phyloP scores from a whole-genome alignment of 495 filamentous ascomycete genomes.

The Chaetomium fimeti region DNA sequence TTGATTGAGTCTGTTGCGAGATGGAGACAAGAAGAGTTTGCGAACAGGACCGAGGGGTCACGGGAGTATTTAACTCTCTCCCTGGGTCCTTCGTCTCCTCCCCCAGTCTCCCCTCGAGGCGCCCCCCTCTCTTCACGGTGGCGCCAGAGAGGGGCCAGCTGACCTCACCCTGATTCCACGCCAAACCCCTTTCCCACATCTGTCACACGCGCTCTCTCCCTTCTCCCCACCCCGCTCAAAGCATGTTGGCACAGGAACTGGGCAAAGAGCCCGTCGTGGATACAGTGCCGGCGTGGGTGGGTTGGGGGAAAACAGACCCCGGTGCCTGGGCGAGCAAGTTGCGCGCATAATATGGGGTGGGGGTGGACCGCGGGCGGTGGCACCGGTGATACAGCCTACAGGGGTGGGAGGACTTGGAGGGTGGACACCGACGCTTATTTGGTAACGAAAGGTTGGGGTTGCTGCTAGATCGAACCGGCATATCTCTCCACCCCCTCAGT shows the following conservation, averaged over 20 bases:
- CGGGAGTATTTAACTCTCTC: constrained; percentile 9
- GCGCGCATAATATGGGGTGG: constrained; percentile 15
- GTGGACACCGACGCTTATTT: constrained; percentile 7
- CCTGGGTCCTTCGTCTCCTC: neutral
- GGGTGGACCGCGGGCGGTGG: neutral
- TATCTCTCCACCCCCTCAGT: constrained; percentile 1
- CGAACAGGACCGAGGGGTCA: neutral
- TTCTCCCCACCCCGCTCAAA: neutral
- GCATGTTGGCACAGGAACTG: neutral
- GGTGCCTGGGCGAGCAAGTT: constrained; percentile 19
- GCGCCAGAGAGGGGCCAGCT: constrained; percentile 7
- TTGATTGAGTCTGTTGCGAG: constrained; percentile 1
- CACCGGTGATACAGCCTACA: too few relatives aligned
- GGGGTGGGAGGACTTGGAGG: neutral
- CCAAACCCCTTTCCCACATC: neutral
- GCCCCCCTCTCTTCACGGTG: neutral
- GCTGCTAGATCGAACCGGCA: neutral
- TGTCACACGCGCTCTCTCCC: neutral
- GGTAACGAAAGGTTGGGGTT: neutral
- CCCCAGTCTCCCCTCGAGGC: neutral
- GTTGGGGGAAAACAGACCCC: neutral
- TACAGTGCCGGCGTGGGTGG: neutral
- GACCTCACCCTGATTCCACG: neutral
- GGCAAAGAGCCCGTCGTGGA: neutral
- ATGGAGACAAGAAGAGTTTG: neutral